Conservation (phyloP, 805 yeast genomes). For the Cyberlindnera meyerae region DNA sequence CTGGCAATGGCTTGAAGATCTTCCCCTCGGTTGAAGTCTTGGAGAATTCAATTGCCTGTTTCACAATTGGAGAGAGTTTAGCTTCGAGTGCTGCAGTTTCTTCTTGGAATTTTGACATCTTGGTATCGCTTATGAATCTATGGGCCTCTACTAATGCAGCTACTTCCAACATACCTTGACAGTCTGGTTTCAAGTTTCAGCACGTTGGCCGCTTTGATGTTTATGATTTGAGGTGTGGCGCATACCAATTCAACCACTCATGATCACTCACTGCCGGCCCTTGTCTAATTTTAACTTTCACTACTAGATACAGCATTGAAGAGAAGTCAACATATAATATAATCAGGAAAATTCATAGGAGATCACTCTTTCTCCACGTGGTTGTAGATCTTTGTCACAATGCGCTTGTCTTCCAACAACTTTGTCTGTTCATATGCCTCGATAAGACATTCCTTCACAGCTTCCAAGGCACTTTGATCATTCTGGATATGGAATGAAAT, state of each 20-base stretch:
- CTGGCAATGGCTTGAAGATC: conserved; percentile 45
- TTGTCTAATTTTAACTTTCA: too few species aligned
- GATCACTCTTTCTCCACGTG: conserved; percentile 1
- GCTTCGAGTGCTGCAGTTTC: conserved; percentile 17
- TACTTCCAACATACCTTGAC: too few species aligned
- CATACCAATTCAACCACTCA: background rate
- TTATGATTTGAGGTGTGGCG: conserved; percentile 7
- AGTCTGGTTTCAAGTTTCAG: too few species aligned
- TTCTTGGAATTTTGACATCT: conserved; percentile 11
- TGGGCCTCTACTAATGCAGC: background rate
- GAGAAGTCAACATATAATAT: too few species aligned
- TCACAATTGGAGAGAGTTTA: conserved; percentile 23
- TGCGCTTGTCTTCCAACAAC: conserved; percentile 1
- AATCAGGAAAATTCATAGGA: too few species aligned
- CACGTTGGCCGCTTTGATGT: conserved; percentile 1
- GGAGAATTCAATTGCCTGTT: conserved; percentile 39
- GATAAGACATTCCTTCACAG: conserved; percentile 29
- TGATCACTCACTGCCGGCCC: too few species aligned
- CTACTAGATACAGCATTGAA: too few species aligned
- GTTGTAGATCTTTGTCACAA: conserved; percentile 9
- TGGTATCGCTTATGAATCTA: too few species aligned
- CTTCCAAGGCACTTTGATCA: conserved; percentile 18
- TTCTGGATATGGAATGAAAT: conserved; percentile 50
- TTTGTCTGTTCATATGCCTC: conserved; percentile 34
- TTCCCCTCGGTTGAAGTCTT: conserved; percentile 24